These are phyloP conservation scores for Kurtzmaniella quercitrusa DNA, from an alignment of 1,139 yeast genomes.

Conservation along the genomic window DNA sequence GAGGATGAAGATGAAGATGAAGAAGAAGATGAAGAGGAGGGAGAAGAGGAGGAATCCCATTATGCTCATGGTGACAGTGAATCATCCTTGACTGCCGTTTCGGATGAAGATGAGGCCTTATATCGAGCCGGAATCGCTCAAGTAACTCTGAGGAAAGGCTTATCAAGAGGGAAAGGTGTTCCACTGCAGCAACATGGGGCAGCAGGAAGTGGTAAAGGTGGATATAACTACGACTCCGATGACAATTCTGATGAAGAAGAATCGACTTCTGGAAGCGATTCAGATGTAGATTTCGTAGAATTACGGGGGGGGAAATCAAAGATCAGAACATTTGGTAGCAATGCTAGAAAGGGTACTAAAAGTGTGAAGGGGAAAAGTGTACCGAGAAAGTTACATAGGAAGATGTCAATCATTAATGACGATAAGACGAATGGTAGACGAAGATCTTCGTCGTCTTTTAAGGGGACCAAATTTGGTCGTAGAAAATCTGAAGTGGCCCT, in stretches of 20 bases:
- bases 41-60: no score
- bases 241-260: conserved; percentile 19
- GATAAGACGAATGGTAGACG: conserved; percentile 7
- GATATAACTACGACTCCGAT: conserved; percentile 8
- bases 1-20: conserved; percentile 14
- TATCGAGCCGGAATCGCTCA: conserved; percentile 1
- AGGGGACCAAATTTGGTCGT: conserved; percentile 25
- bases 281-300: conserved; percentile 66
- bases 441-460: conserved; percentile 14
- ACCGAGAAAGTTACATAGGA: not conserved
- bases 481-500: conserved; percentile 37
- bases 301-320: conserved; percentile 67
- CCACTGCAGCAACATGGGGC: not conserved
- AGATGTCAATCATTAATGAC: not conserved
- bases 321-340: conserved; percentile 27
- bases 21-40: conserved; percentile 9
- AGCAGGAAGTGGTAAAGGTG: not conserved
- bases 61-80: conserved; percentile 10
- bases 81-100: conserved; percentile 10
- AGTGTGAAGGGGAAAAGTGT: conserved; percentile 16
- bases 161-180: not conserved
- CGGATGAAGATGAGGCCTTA: not conserved
- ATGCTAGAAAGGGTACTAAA: conserved; percentile 45
- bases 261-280: conserved; percentile 56
- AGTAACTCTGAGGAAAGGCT: conserved; percentile 1